These are phyloP conservation scores for Backusella macrospora DNA, from an alignment of 192 early-diverging fungal genomes.

Conservation along the genomic window DNA sequence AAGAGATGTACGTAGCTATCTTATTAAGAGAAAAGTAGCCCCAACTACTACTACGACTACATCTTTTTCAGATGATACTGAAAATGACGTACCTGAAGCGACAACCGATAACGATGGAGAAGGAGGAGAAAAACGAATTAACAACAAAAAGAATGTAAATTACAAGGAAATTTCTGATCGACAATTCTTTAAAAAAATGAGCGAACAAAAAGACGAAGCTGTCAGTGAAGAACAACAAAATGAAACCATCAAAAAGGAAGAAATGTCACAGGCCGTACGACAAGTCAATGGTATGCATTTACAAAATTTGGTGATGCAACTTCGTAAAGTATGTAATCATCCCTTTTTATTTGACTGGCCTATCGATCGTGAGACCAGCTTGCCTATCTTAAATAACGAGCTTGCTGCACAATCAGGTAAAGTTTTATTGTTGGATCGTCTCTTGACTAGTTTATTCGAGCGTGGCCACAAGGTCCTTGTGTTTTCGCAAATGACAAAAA, in stretches of 20 bases:
- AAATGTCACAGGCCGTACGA: constrained; percentile 26
- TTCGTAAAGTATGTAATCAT: constrained; percentile 91
- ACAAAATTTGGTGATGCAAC: constrained; percentile 89
- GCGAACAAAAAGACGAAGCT: constrained; percentile 22
- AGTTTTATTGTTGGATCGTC: constrained; percentile 79
- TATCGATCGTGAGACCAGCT: constrained; percentile 60
- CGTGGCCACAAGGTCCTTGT: constrained; percentile 91
- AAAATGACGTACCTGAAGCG: constrained; percentile 17
- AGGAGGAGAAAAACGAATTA: constrained; percentile 43
- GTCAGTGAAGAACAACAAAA: constrained; percentile 14
- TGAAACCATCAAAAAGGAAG: constrained; percentile 20
- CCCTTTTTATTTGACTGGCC: constrained; percentile 84
- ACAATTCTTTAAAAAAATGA: constrained; percentile 28
- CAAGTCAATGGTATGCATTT: constrained; percentile 73
- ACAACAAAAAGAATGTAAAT: constrained; percentile 35
- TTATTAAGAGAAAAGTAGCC: constrained; percentile 42
- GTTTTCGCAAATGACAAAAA: constrained; percentile 91
- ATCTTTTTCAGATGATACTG: background rate
- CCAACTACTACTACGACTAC: background rate
- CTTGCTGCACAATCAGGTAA: constrained; percentile 84
- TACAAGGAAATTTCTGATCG: constrained; percentile 41
- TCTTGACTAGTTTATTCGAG: constrained; percentile 78
- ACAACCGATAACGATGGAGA: background rate
- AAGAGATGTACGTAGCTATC: constrained; percentile 62
- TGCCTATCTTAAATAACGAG: constrained; percentile 50